phyloP scores from a whole-genome alignment of 148 eudicot species.

The Rhododendron griersonianum region DNA sequence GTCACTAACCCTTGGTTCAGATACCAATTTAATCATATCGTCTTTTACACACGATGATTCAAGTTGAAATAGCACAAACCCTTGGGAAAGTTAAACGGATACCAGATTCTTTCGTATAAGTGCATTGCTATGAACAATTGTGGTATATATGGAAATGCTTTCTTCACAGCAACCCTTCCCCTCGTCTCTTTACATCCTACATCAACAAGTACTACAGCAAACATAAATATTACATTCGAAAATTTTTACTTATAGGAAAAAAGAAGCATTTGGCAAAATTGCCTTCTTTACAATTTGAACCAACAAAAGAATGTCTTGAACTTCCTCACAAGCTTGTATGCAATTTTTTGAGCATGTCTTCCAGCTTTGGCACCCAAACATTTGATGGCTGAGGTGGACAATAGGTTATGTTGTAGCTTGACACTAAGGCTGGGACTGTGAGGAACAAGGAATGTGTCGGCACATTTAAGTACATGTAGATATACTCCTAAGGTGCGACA shows the following conservation, averaged over 20 bases:
- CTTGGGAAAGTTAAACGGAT: background rate
- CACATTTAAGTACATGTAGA: background rate
- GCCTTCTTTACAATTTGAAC: slow-evolving; percentile 1
- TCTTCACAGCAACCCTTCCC: background rate
- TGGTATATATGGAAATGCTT: background rate
- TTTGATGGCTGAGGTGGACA: background rate
- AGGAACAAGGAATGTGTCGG: background rate
- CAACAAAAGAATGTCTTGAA: background rate
- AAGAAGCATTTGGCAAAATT: background rate
- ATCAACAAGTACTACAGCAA: background rate
- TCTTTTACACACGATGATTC: background rate
- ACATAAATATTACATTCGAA: background rate
- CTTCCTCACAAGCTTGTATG: background rate
- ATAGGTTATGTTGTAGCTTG: background rate
- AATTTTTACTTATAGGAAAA: background rate
- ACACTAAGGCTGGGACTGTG: background rate
- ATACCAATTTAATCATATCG: background rate
- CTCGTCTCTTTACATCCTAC: background rate
- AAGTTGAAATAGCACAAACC: background rate
- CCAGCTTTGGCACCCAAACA: background rate
- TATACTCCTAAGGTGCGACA: background rate
- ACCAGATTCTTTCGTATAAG: background rate
- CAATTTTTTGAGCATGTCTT: background rate
- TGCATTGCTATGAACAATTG: background rate
- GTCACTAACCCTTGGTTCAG: background rate